Evolutionary conservation across 129 eudicot genomes (phyloP).

Genomic region (Mikania micrantha): DNA sequence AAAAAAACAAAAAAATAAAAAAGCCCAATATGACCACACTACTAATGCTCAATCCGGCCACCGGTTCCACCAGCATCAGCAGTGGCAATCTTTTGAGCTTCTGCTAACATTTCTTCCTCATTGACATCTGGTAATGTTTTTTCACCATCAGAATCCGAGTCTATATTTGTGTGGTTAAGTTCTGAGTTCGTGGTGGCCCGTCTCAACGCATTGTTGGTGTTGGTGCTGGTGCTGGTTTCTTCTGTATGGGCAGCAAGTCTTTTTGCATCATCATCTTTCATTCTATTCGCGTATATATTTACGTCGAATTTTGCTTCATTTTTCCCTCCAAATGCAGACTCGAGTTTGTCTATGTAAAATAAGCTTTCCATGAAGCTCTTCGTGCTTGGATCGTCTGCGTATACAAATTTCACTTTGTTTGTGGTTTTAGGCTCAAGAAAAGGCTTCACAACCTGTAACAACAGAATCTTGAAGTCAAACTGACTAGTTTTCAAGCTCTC

Average conservation of each 20-base stretch:
- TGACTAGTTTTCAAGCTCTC: not conserved
- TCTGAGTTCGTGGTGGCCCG: conserved; percentile 13
- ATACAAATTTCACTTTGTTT: conserved; percentile 75
- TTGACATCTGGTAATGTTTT: conserved; percentile 40
- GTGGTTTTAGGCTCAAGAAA: conserved; percentile 88
- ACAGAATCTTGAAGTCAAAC: conserved; percentile 7
- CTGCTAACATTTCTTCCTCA: conserved; percentile 30
- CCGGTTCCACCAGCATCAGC: conserved; percentile 30
- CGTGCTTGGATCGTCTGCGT: conserved; percentile 54
- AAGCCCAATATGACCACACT: not conserved
- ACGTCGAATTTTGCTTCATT: conserved; percentile 53
- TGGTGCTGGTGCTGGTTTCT: conserved; percentile 32
- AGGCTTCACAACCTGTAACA: conserved; percentile 76
- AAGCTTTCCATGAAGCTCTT: conserved; percentile 57
- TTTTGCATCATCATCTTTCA: conserved; percentile 80
- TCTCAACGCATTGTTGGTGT: conserved; percentile 13
- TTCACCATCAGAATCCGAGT: conserved; percentile 46
- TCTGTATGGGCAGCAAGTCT: conserved; percentile 32
- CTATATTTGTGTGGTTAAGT: conserved; percentile 6
- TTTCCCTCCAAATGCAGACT: conserved; percentile 75
- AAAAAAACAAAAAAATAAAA: not conserved
- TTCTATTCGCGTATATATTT: conserved; percentile 61
- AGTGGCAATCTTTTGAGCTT: conserved; percentile 24
- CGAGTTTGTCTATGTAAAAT: conserved; percentile 69
- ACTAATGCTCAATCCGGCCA: conserved; percentile 19